Percentiles rank a stretch among this genome's conserved stretches.
phyloP scores from a whole-genome alignment of 768 basidiomycete species.

The Amanita rubescens region DNA sequence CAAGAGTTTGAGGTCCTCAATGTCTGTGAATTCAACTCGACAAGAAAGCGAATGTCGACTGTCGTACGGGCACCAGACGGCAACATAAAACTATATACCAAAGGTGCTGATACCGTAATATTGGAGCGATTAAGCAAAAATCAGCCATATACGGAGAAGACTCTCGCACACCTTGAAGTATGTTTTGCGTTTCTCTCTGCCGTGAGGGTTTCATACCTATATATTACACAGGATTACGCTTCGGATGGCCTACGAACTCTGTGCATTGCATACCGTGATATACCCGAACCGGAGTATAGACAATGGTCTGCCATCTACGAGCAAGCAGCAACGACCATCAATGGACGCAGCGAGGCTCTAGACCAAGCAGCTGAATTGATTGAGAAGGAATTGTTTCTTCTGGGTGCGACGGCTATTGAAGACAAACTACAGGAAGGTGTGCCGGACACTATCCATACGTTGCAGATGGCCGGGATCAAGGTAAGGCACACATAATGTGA shows the following conservation, averaged over 20 bases:
- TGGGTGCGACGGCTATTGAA: conserved; percentile 97
- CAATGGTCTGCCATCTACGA: conserved; percentile 88
- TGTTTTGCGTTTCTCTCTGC: conserved; percentile 10
- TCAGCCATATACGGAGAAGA: conserved; percentile 81
- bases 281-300: conserved; percentile 83
- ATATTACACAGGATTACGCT: conserved; percentile 81
- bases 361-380: conserved; percentile 94
- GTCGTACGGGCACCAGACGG: conserved; percentile 83
- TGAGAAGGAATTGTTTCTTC: conserved; percentile 85
- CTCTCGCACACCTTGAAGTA: conserved; percentile 86
- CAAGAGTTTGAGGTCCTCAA: conserved; percentile 90
- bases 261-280: conserved; percentile 92
- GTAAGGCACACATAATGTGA: conserved; percentile 19
- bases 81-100: conserved; percentile 90
- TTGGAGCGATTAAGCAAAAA: conserved; percentile 84
- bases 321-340: conserved; percentile 91
- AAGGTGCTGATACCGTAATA: conserved; percentile 98
- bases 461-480: conserved; percentile 98
- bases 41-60: conserved; percentile 97
- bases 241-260: conserved; percentile 95
- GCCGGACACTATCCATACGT: conserved; percentile 93
- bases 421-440: conserved; percentile 99
- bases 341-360: conserved; percentile 89
- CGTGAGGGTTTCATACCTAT: not conserved
- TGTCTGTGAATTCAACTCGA: conserved; percentile 98